phyloP scores from a whole-genome alignment of 2,329 filamentous ascomycete genomes.

The Fusarium cyanostomum region DNA sequence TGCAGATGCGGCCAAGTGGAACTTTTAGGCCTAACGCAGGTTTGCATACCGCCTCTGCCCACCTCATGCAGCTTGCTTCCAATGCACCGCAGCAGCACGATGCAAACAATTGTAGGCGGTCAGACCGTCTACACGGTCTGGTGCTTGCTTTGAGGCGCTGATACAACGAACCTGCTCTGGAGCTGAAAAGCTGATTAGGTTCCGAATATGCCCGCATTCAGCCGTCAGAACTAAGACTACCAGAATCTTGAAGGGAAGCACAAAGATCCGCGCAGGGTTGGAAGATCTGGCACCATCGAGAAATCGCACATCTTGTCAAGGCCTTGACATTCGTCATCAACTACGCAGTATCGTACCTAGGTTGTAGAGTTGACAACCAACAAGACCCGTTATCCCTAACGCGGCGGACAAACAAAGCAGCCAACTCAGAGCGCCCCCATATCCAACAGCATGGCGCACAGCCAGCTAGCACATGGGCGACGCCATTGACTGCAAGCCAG shows the following conservation, averaged over 20 bases:
- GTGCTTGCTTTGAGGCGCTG: background rate
- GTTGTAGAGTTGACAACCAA: background rate
- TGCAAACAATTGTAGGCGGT: slow-evolving; percentile 24
- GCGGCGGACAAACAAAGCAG: background rate
- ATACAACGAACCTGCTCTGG: background rate
- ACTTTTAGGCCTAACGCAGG: slow-evolving; percentile 18
- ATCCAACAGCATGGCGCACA: slow-evolving; percentile 12
- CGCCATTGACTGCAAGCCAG: background rate
- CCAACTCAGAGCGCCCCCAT: background rate
- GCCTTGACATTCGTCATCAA: background rate
- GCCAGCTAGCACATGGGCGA: background rate
- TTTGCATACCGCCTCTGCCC: slow-evolving; percentile 30
- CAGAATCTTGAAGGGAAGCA: background rate
- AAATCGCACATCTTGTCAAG: background rate
- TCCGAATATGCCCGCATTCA: background rate
- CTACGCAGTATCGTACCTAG: background rate
- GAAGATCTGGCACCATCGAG: background rate
- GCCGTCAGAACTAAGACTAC: background rate
- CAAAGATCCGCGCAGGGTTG: background rate
- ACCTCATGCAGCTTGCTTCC: slow-evolving; percentile 18
- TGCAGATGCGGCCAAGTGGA: slow-evolving; percentile 32
- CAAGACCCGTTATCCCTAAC: background rate
- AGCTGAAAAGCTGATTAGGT: background rate
- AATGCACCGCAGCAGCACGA: background rate
- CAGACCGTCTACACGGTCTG: background rate